Evolutionary conservation across 1,139 yeast species (phyloP), one percentile per base, ranked within the genome.

Genomic region (Taphrina flavorubra): DNA sequence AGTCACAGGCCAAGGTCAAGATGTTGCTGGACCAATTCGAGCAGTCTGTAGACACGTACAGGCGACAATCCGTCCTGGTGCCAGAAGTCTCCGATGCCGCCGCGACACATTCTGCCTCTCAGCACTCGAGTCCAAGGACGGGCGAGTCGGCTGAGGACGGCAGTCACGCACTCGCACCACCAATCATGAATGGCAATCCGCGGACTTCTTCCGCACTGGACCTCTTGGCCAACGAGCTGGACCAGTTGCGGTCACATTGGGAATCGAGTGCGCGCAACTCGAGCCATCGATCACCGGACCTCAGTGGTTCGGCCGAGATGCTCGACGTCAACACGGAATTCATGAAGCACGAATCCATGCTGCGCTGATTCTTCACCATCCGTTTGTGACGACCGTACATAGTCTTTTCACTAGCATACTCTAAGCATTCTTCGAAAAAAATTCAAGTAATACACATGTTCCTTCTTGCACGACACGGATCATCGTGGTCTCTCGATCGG

Each of bases 1-100:
- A 68, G 44, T 68, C 71, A 16, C 70, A 65, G 56, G 61, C 44
- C 11, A 67, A 68, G 40, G 70, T 63, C 31, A 55, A 49, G 25
- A 42, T 68, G 56, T 53, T 59, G 44, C 53, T 70, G 59, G 72
- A 65, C n/a, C 62, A 56, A 37, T 57, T 67, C 20, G 69, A 67
- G 37, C 63, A 61, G 13, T 65, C 69, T 8, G 63, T 67, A 14
- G 69, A 67, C 53, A 62, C 67, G 8, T 67, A 67, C 59, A n/a
- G 67, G 8, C 66, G 69, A 8, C 59, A 65, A 18, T 51, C 59
- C 6, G 18, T 68, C 36, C 20, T 44, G 13, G 31, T 51, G 62
- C 40, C 58, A 18, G 18, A 51, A 18, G 36, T 36, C 2, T 39
- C 31, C 31, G 31, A 2, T 25, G 34, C n/a, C 31, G 57, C 42